A percentile compares a stretch with the other conserved stretches of the same genome.
Evolutionary conservation across 2,329 filamentous ascomycete genomes (phyloP).

Genomic region (Drechslerella stenobrocha): DNA sequence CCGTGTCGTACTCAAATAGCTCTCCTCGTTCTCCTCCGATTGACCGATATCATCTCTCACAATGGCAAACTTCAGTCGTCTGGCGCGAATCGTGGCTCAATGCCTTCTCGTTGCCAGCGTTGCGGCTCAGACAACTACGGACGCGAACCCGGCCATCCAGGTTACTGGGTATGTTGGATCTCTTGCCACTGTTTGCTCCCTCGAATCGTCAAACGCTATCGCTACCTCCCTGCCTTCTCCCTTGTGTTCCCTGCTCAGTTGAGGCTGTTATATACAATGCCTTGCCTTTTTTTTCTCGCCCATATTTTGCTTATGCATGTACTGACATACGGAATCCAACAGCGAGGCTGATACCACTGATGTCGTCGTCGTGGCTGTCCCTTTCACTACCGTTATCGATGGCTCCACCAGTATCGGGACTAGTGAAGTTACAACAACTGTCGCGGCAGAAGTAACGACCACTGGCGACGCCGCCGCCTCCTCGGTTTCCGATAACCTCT

Average conservation of each 20-base stretch:
- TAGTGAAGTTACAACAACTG: constrained; percentile 12
- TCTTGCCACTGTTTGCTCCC: no score
- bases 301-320: no score
- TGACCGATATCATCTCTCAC: not conserved
- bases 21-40: not conserved
- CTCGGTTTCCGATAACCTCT: constrained; percentile 7
- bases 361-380: constrained; percentile 28
- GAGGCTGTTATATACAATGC: no score
- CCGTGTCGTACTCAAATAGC: no score
- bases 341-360: constrained; percentile 17
- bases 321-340: not conserved
- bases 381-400: constrained; percentile 26
- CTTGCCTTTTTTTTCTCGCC: no score
- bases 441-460: not conserved
- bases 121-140: constrained; percentile 23
- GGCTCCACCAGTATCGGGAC: constrained; percentile 20
- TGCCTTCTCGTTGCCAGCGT: constrained; percentile 6
- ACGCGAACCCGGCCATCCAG: constrained; percentile 30
- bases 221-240: no score
- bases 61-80: constrained; percentile 37
- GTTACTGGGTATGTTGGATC: constrained; percentile 22
- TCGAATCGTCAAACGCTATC: not conserved
- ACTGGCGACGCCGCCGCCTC: not conserved
- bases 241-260: no score
- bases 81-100: constrained; percentile 19